A percentile compares a stretch with the other conserved stretches of the same genome.
These are phyloP conservation scores for Neurospora sp. DNA, from an alignment of 495 filamentous ascomycete species.

Conservation along the genomic window DNA sequence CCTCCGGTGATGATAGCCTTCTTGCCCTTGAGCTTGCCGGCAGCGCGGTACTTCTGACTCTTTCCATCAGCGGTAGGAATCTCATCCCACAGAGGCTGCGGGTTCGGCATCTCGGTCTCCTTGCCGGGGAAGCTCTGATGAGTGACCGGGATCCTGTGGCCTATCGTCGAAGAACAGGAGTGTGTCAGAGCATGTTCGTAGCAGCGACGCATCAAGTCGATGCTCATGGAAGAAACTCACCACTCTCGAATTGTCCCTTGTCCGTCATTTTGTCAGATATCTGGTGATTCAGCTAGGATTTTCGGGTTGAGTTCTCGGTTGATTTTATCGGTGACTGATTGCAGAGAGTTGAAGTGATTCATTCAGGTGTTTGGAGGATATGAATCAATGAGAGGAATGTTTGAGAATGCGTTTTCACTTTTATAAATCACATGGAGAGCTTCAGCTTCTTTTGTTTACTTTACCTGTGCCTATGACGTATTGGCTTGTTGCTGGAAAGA, in stretches of 20 bases:
- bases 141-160: constrained; percentile 58
- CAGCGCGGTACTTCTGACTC: constrained; percentile 66
- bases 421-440: background rate
- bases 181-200: background rate
- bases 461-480: background rate
- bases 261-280: constrained; percentile 9
- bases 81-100: constrained; percentile 52
- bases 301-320: background rate
- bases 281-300: background rate
- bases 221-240: constrained; percentile 20
- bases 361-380: background rate
- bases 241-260: constrained; percentile 43
- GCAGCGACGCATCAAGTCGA: background rate
- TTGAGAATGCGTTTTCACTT: background rate
- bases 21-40: constrained; percentile 65
- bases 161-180: constrained; percentile 25
- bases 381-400: background rate
- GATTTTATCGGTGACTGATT: background rate
- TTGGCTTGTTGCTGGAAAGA: background rate
- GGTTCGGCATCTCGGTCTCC: constrained; percentile 52
- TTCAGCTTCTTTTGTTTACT: background rate
- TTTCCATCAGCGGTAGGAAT: constrained; percentile 60
- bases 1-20: constrained; percentile 76
- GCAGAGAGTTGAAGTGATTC: background rate
- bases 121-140: constrained; percentile 58